These are phyloP conservation scores for Pseudonectria buxi DNA, from an alignment of 2,329 filamentous ascomycete species.

Conservation along the genomic window DNA sequence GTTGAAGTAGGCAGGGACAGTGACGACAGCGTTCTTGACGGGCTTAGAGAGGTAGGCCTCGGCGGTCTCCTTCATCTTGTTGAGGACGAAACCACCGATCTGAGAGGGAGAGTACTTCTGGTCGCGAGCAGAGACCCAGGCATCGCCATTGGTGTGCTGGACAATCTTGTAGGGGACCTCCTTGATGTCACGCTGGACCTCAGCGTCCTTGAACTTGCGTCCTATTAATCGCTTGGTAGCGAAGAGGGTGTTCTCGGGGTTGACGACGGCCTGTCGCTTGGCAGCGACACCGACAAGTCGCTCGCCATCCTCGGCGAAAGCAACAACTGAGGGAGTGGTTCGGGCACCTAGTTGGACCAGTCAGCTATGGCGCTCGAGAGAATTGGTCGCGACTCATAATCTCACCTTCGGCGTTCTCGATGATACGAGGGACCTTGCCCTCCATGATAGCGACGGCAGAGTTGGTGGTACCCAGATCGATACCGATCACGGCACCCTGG, in stretches of 20 bases:
- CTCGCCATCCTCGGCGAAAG: constrained; percentile 92
- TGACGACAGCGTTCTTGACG: constrained; percentile 94
- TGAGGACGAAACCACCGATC: constrained; percentile 90
- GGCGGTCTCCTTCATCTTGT: constrained; percentile 99
- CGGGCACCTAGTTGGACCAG: constrained; percentile 25
- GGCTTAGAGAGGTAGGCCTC: constrained; percentile 86
- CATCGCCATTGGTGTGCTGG: constrained; percentile 92
- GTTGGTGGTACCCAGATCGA: constrained; percentile 97
- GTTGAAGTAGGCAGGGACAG: constrained; percentile 97
- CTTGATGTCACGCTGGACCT: constrained; percentile 95
- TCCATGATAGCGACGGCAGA: constrained; percentile 97
- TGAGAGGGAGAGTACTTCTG: constrained; percentile 98
- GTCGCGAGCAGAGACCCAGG: constrained; percentile 88
- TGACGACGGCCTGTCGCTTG: constrained; percentile 96
- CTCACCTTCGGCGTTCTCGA: constrained; percentile 92
- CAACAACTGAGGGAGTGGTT: constrained; percentile 71
- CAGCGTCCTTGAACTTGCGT: constrained; percentile 87
- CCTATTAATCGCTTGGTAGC: constrained; percentile 98
- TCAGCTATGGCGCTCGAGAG: constrained; percentile 5
- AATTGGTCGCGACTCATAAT: constrained; percentile 4
- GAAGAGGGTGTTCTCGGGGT: constrained; percentile 97
- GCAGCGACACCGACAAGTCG: constrained; percentile 93
- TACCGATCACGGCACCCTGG: constrained; percentile 93
- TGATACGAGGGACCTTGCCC: constrained; percentile 90
- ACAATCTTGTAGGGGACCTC: constrained; percentile 99